Evolutionary conservation across 2,329 filamentous ascomycete genomes (phyloP).

Genomic region (Penicillium sp.): DNA sequence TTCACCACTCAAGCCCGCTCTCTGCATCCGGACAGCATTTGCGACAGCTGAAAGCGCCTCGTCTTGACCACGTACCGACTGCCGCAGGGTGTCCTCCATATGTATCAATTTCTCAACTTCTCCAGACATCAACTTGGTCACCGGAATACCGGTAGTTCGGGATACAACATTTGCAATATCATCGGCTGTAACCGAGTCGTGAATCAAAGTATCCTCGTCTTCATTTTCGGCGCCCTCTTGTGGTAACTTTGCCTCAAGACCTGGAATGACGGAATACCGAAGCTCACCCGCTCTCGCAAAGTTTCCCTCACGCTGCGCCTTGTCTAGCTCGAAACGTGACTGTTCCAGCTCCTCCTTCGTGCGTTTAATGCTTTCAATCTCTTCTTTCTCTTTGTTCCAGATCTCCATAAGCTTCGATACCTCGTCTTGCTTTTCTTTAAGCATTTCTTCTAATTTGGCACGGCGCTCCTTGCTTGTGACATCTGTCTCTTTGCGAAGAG

Average conservation of each 20-base stretch:
- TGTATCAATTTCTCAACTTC: conserved; percentile 92
- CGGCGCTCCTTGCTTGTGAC: conserved; percentile 81
- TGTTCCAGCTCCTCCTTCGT: conserved; percentile 84
- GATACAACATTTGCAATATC: conserved; percentile 93
- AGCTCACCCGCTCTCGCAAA: conserved; percentile 89
- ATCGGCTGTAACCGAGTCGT: conserved; percentile 91
- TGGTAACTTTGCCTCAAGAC: conserved; percentile 72
- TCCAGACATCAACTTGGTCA: conserved; percentile 85
- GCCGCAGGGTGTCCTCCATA: conserved; percentile 85
- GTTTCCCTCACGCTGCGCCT: conserved; percentile 80
- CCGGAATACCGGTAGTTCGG: conserved; percentile 85
- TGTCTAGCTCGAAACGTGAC: conserved; percentile 78
- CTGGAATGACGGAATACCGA: conserved; percentile 81
- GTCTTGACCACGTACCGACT: conserved; percentile 86
- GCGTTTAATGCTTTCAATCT: conserved; percentile 83
- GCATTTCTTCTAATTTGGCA: conserved; percentile 74
- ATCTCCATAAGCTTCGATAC: conserved; percentile 69
- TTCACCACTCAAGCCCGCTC: conserved; percentile 85
- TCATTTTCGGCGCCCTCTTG: conserved; percentile 59
- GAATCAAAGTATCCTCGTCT: conserved; percentile 63
- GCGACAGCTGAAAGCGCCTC: conserved; percentile 88
- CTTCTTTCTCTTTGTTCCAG: conserved; percentile 85
- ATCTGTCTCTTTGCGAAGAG: conserved; percentile 88
- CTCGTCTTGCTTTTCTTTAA: conserved; percentile 75
- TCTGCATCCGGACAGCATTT: conserved; percentile 88